These are phyloP conservation scores for Prunus armeniaca DNA, from an alignment of 306 rosid genomes.

Conservation along the genomic window DNA sequence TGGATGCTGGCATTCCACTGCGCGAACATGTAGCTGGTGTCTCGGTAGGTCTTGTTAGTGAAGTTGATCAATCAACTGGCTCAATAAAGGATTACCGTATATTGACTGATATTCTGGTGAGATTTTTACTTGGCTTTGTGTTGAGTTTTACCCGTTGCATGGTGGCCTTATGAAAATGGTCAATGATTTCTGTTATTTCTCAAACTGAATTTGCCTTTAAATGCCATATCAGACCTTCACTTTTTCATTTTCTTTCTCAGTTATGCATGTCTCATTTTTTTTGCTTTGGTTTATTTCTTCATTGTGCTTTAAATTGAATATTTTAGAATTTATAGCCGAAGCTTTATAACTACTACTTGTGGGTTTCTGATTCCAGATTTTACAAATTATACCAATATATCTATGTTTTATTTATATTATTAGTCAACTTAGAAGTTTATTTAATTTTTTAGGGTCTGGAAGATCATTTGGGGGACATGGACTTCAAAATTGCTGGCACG, in stretches of 20 bases:
- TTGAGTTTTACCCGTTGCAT: slow-evolving; percentile 9
- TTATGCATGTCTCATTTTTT: not conserved
- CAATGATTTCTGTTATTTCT: slow-evolving; percentile 8
- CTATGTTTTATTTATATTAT: not conserved
- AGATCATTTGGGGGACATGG: slow-evolving; percentile 98
- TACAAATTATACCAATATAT: not conserved
- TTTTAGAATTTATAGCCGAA: not conserved
- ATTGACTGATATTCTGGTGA: slow-evolving; percentile 95
- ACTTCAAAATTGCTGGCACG: slow-evolving; percentile 94
- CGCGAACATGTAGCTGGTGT: slow-evolving; percentile 94
- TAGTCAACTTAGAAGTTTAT: not conserved
- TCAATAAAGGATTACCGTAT: slow-evolving; percentile 71
- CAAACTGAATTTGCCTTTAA: not conserved
- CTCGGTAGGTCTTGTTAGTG: slow-evolving; percentile 92
- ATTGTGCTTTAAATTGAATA: not conserved
- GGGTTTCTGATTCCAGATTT: slow-evolving; percentile 3
- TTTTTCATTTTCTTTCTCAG: not conserved
- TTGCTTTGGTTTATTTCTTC: not conserved
- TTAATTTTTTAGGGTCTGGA: slow-evolving; percentile 71
- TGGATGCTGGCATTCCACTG: slow-evolving; percentile 94
- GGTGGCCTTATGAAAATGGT: slow-evolving; percentile 17
- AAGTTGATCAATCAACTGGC: slow-evolving; percentile 75
- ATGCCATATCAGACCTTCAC: not conserved
- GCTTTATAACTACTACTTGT: not conserved
- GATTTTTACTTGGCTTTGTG: slow-evolving; percentile 24